Base-by-base conservation (phyloP, 148 eudicot species). In the Heliamphora exappendiculata region DNA sequence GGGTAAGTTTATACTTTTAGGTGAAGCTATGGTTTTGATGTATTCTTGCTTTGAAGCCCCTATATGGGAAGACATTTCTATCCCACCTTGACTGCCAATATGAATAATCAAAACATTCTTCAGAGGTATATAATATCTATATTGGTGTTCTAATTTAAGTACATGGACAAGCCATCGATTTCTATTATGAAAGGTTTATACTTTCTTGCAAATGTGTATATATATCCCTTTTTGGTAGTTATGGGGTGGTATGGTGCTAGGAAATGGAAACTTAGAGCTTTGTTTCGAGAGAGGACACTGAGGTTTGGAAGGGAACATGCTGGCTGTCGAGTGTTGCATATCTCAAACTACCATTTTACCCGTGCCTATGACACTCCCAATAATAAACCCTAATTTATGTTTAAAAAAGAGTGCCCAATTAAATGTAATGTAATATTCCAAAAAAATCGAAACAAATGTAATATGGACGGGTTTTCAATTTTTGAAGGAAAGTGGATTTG, bases 1-100 rank as follows among this genome's bases (percentile, higher is more conserved):
- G 98, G 98, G 98, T 90, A 88, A 83, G 89, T 58, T 7, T 7
- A 54, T 70, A 47, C 42, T 58, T 22, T 16, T 12, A 16, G 24
- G 42, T 22, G 39, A 63, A 45, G 24, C 44, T 17, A 37, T 19
- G 24, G 36, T 42, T 9, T 10, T 24, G 10, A 36, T 20, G 41
- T 44, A 31, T 45, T 44, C 37, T 39, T 75, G 28, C 45, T 63
- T 75, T 63, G n/a, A 33, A 75, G 54, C 63, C 41, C 37, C 37
- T 41, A 41, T 55, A 26, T 29, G 8, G 33, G 31, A 37, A 55
- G 20, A 37, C 24, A 14, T 36, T 57, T 50, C n/a, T 19, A 14
- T 12, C 37, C 53, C 65, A 22, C 66, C 76, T 73, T 73, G 76
- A 58, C 50, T 24, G 12, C 51, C 44, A 50, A 51, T 7, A 2